phyloP scores from a whole-genome alignment of 129 eudicot genomes.

The Lactuca sativa region DNA sequence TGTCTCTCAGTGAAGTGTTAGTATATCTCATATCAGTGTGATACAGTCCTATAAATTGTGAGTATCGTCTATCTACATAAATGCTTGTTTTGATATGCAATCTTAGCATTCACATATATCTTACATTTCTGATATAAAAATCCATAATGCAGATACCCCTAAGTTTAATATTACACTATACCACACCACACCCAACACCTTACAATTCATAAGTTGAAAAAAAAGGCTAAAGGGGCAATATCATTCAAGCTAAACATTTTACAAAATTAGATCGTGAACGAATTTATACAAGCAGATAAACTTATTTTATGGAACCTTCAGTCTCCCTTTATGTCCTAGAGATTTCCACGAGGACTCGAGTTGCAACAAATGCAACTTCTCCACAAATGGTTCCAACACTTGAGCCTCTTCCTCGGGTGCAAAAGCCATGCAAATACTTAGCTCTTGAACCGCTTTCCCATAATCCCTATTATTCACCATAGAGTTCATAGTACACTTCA shows the following conservation, averaged over 20 bases:
- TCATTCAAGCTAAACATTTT: constrained; percentile 11
- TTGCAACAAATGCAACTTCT: constrained; percentile 75
- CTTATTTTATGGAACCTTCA: constrained; percentile 37
- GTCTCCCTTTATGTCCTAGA: constrained; percentile 51
- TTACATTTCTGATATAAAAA: no score
- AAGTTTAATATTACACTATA: not conserved
- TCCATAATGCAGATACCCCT: not conserved
- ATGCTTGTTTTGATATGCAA: no score
- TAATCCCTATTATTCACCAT: constrained; percentile 54
- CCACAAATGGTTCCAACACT: constrained; percentile 81
- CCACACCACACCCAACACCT: not conserved
- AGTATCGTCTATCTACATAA: no score
- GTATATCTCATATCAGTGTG: no score
- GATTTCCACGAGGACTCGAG: constrained; percentile 81
- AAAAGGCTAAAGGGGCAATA: not conserved
- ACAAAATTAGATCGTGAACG: not conserved
- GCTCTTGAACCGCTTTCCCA: constrained; percentile 86
- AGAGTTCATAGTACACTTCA: not conserved
- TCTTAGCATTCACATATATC: no score
- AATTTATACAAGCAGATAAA: constrained; percentile 25
- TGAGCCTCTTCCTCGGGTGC: constrained; percentile 95
- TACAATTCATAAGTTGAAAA: constrained; percentile 6
- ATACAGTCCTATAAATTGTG: no score
- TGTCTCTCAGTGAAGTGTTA: no score
- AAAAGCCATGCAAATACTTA: constrained; percentile 95